Base-by-base conservation (phyloP, 2,329 filamentous ascomycete species). In the Dactylellina parvicollis region DNA sequence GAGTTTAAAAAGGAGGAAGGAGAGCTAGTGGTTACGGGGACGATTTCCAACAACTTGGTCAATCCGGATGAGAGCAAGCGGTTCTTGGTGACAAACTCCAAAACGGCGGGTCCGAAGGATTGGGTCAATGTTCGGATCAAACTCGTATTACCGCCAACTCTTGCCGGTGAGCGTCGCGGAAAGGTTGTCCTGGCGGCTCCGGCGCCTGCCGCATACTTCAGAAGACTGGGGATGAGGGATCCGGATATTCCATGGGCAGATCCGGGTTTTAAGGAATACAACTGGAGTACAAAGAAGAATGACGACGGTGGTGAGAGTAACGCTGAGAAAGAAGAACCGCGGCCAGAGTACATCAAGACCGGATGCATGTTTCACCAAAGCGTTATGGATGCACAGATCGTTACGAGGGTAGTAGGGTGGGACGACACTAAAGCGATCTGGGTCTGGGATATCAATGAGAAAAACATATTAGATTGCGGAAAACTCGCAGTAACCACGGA, bases 381-480 rank as follows among this genome's bases (percentile, higher is more conserved):
- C 7, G 34, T 65, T 4, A 22, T 72, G 1, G 67, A 72, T 40
- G 67, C 67, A 4, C 59, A 72, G 16, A 52, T 72, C 8, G 32
- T 72, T n/a, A 40, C 52, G 16, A 50, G 67, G 8, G 34, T 72
- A 9, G 67, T 72, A 0, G 67, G 67, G 2, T 72, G 59, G 57
- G 46, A 40, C 0, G 59, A 65, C 4, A 38, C 65, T 12, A 54
- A 52, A n/a, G 59, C 67, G 4, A 44, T 72, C 20, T 72, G 67
- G 67, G 46, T 72, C 2, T 72, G 67, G 67, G 67, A 72, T 18
- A 26, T 72, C 9, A 60, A 9, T n/a, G 67, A 72, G 54, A 72
- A 60, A n/a, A 10, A 64, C 24, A 46, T 72, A 10, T 20, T 72
- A 18, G 46, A 65, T 30, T 57, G 59, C n/a, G 59, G 24, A 1